Evolutionary conservation across 78 protist species (phyloP), one percentile per base, ranked within the genome.

Genomic region (Dictyostelium citrinum): DNA sequence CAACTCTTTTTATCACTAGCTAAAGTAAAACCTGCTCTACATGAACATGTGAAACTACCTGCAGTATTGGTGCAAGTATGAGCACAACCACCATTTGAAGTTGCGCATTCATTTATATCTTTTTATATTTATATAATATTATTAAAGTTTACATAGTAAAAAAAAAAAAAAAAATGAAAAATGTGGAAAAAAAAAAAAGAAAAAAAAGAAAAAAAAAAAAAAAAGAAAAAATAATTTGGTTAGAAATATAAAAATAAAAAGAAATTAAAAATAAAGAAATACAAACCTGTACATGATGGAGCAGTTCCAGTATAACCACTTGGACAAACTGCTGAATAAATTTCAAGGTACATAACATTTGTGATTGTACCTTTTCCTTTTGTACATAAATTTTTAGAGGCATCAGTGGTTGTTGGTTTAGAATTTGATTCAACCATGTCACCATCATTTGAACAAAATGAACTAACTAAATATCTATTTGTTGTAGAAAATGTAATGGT

Each of bases 261-360:
- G 17, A 55, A 55, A 55, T 5, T 14, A 64, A 10, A 60, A 24
- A 60, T 8, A 24, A 8, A 60, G 0, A n/a, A 24, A 24, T 64
- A 27, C 72, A 11, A 27, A 64, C 72, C 72, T 11, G 24, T 16
- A 17, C 77, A 70, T 5, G 39, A 33, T 33, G 77, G 77, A 16
- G 77, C 77, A 16, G 77, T 70, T 4, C 77, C 77, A 14, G 77
- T 31, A 17, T 31, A 70, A 14, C 77, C 77, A 33, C 4, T 17
- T 70, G 77, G 77, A 70, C 77, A 70, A 70, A 70, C n/a, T 6
- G 77, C 77, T 11, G 77, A 31, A 31, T 16, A 70, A 70, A 70
- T 33, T 70, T 29, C 43, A 0, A 70, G 4, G 3, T 43, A 3
- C 4, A 5, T 16, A 1, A 29, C 39, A 5, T 22, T 17, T 5